Base-by-base conservation (phyloP, 2,329 filamentous ascomycete genomes). In the Arthrobotrys iridis region DNA sequence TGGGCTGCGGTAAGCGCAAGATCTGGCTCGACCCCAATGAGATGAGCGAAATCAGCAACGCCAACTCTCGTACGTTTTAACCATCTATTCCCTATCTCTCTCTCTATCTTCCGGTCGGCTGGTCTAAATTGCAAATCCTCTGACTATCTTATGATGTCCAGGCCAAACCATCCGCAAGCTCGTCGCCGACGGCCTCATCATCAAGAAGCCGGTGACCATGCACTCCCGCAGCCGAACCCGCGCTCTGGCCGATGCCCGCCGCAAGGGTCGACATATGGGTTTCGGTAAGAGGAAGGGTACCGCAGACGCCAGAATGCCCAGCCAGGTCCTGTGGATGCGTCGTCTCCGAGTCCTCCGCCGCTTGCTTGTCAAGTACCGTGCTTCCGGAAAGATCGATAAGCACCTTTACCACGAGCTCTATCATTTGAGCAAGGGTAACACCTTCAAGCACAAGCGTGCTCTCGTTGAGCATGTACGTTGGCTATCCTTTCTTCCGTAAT, bases 261-360 rank as follows among this genome's bases (percentile, higher is more conserved):
- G 93, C 84, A 93, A 96, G 83, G 95, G 95, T 84, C 90, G 95
- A 86, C 95, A 99, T 89, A 91, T 95, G 86, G 95, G 95, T 84
- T 97, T 97, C 88, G 95, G 95, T 92, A 99, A 99, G 93, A 93
- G 95, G 87, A 99, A 99, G 94, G 96, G 95, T 97, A 98, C 96
- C 83, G 92, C 92, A 84, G 94, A 99, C 85, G 94, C 95, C 84
- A 93, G 95, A 90, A 99, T 99, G 95, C 83, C 85, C 82, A 95
- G 92, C 86, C 93, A 97, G 88, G 88, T 99, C 82, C 89, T 98
- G 83, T 99, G 95, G 95, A 99, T 99, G 95, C 93, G 96, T 87
- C 94, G 95, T 84, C 93, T 96, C 84, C 93, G 96, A 87, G 94
- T 99, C 85, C 93, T 99, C 87, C 94, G 95, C 85, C 95, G 95